Conservation (phyloP, 768 basidiomycete species). For the Leccinum obscurum region DNA sequence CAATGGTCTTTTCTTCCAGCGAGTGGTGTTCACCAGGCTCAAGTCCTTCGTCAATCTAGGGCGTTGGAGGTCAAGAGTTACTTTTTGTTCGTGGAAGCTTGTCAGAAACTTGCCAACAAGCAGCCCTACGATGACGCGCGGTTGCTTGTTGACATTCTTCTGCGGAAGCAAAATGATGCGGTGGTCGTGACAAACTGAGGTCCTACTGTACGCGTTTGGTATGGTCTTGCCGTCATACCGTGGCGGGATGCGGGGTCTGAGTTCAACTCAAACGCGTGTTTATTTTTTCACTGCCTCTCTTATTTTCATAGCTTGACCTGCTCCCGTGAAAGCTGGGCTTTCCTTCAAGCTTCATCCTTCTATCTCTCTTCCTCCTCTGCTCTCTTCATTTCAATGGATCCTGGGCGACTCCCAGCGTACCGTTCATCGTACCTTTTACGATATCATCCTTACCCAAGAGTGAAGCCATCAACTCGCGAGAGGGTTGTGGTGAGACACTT, state of each 20-base stretch:
- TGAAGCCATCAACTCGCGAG: conserved; percentile 23
- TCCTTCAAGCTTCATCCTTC: neutral
- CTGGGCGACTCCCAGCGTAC: conserved; percentile 21
- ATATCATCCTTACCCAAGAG: conserved; percentile 32
- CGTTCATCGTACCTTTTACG: conserved; percentile 31
- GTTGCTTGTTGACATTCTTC: conserved; percentile 3
- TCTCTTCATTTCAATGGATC: conserved; percentile 18
- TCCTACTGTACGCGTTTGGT: conserved; percentile 23
- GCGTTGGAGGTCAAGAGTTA: neutral
- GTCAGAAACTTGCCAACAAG: neutral
- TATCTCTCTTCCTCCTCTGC: neutral
- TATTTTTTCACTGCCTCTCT: conserved; percentile 7
- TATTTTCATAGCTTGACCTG: conserved; percentile 1
- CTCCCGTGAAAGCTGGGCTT: conserved; percentile 1
- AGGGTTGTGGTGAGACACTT: conserved; percentile 21
- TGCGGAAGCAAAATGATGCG: conserved; percentile 17
- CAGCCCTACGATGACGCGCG: neutral
- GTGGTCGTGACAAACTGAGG: conserved; percentile 18
- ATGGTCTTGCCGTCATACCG: conserved; percentile 29
- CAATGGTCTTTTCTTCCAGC: neutral
- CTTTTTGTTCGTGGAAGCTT: conserved; percentile 5
- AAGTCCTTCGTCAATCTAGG: neutral
- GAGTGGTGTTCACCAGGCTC: conserved; percentile 5
- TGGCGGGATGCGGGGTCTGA: conserved; percentile 24
- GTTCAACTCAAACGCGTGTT: conserved; percentile 17